A percentile compares a stretch with the other conserved stretches of the same genome.
These are phyloP conservation scores for Hyaloscypha hepaticicola DNA, from an alignment of 495 filamentous ascomycete species.

Conservation along the genomic window DNA sequence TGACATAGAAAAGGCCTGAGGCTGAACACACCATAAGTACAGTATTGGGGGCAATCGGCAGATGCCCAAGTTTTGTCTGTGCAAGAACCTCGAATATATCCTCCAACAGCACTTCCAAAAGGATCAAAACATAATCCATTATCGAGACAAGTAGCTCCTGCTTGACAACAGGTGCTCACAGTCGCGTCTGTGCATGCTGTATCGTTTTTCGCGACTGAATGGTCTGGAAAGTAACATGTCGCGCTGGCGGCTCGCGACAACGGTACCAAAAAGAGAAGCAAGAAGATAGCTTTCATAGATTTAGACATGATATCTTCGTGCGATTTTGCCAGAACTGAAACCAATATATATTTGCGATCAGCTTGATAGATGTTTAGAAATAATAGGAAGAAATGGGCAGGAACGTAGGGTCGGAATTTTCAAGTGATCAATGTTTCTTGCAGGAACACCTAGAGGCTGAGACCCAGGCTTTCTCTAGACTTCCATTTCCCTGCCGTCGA, in stretches of 20 bases:
- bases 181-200: not conserved
- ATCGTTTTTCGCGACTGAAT: not conserved
- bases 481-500: not conserved
- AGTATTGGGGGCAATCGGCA: not conserved
- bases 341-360: not conserved
- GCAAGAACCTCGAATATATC: not conserved
- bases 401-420: not conserved
- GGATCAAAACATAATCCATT: not conserved
- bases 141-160: not conserved
- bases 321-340: not conserved
- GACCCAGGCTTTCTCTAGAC: not conserved
- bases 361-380: not conserved
- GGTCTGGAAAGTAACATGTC: not conserved
- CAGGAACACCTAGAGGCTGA: not conserved
- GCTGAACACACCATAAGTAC: not conserved
- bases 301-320: not conserved
- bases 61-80: not conserved
- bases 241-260: not conserved
- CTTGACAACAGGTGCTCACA: not conserved
- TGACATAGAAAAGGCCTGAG: not conserved
- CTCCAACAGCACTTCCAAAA: not conserved
- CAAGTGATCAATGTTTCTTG: too few species aligned
- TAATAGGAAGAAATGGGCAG: not conserved
- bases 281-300: not conserved
- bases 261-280: not conserved